Evolutionary conservation across 768 basidiomycete species (phyloP).

Genomic region (Auricularia heimuer): DNA sequence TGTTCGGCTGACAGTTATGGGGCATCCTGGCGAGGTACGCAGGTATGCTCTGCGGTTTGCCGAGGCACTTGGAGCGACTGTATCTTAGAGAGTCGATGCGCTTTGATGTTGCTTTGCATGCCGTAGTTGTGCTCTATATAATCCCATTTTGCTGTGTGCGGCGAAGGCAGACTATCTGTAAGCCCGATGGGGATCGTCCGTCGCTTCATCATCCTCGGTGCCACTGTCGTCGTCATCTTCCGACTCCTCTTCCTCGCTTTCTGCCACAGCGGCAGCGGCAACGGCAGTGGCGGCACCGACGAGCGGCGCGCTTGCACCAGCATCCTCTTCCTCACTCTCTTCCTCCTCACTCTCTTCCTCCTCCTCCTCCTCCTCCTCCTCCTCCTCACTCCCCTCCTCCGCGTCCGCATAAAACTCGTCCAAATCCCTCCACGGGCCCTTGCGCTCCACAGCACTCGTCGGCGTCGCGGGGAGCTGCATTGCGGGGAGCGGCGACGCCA

Average conservation of each 20-base stretch:
- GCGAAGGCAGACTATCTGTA: too few species aligned
- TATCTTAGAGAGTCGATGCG: slow-evolving; percentile 16
- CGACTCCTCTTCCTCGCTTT: slow-evolving; percentile 21
- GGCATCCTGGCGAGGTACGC: slow-evolving; percentile 71
- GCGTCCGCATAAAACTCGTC: slow-evolving; percentile 64
- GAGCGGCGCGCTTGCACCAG: neutral
- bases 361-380: slow-evolving; percentile 18
- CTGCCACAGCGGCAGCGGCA: slow-evolving; percentile 12
- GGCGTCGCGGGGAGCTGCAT: slow-evolving; percentile 24
- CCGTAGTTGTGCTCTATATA: too few species aligned
- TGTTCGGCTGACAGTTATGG: slow-evolving; percentile 80
- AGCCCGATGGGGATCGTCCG: too few species aligned
- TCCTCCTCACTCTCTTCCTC: slow-evolving; percentile 14
- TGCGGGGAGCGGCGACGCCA: slow-evolving; percentile 26
- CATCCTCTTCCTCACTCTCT: slow-evolving; percentile 39
- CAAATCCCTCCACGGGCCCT: slow-evolving; percentile 45
- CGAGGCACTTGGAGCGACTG: slow-evolving; percentile 28
- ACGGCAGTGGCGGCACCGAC: slow-evolving; percentile 2
- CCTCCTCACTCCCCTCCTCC: slow-evolving; percentile 25
- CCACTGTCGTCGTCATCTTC: slow-evolving; percentile 11
- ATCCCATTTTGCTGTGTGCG: too few species aligned
- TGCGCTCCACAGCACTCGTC: slow-evolving; percentile 25
- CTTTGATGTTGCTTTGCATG: too few species aligned
- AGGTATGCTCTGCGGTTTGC: slow-evolving; percentile 48
- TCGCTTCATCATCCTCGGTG: too few species aligned